Base-by-base conservation (phyloP, 805 yeast species). In the Ogataea henricii region DNA sequence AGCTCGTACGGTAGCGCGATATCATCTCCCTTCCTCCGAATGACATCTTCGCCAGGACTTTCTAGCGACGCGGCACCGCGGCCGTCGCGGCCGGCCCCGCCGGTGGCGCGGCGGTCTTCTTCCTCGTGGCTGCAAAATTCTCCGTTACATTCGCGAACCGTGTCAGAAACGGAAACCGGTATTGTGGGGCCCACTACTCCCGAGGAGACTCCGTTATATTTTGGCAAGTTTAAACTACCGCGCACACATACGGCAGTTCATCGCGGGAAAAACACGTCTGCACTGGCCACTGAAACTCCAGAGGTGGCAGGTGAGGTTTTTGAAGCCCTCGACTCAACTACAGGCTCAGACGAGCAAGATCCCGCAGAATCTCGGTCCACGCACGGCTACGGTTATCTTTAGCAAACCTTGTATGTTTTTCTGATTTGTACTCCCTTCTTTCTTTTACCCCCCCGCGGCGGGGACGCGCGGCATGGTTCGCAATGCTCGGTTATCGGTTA, bases 121-220 rank as follows among this genome's bases (percentile, higher is more conserved):
- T 25, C 27, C 27, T 25, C 27, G 21, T 38, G 41, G 32, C 33
- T 39, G 33, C 33, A 38, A 6, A 26, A 23, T n/a, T 38, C 41
- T 10, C 30, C 41, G 8, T 21, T 38, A 8, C 41, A 26, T 25
- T 25, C 33, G 33, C 42, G 42, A 3, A 17, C 42, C n/a, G 34
- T 39, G 6, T 39, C 33, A 10, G 40, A 37, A 27, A 6, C 29
- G 21, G 16, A 32, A 32, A 9, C 37, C 8, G 29, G 40, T 10
- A 13, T 21, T 17, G 40, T 36, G 40, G 18, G 17, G 4, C 40
- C 40, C 29, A 4, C 40, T 6, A 17, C 33, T n/a, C 33, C 33
- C 12, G 42, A 39, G 9, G 42, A 39, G n/a, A 27, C 33, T 3
- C 42, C 42, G 16, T 27, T 39, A 13, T 29, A 39, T 27, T 39